Percentiles rank a stretch among this genome's conserved stretches.
Evolutionary conservation across 345 rosid genomes (phyloP).

Genomic region (Hibiscus mutabilis): DNA sequence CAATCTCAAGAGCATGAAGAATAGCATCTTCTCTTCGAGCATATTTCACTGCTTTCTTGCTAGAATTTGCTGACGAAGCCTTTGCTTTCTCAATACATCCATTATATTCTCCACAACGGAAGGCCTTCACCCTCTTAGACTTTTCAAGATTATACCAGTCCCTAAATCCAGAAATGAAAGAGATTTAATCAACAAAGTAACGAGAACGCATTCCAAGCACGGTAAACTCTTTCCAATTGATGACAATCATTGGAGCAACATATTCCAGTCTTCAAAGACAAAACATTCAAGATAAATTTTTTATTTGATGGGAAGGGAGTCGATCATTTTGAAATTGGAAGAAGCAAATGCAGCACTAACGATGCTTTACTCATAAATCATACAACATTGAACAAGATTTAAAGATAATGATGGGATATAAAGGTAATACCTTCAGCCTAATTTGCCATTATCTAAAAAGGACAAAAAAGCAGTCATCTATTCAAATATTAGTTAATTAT

Average conservation of each 20-base stretch:
- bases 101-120: constrained; percentile 93
- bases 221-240: not conserved
- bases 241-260: not conserved
- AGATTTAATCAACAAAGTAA: constrained; percentile 3
- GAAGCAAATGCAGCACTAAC: not conserved
- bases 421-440: not conserved
- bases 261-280: not conserved
- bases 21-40: constrained; percentile 95
- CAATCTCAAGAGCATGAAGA: constrained; percentile 84
- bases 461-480: not conserved
- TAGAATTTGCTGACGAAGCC: constrained; percentile 59
- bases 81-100: constrained; percentile 78
- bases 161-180: constrained; percentile 34
- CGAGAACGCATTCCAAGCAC: not conserved
- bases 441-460: not conserved
- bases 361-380: not conserved
- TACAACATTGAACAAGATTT: not conserved
- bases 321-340: not conserved
- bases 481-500: not conserved
- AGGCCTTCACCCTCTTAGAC: constrained; percentile 88
- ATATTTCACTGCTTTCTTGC: constrained; percentile 66
- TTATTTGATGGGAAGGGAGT: not conserved
- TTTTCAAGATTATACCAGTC: constrained; percentile 97
- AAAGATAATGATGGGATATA: not conserved
- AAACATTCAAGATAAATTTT: not conserved